Evolutionary conservation across 2,329 filamentous ascomycete genomes (phyloP), one percentile per base, ranked within the genome.

Genomic region (Cryphonectria carpinicola): DNA sequence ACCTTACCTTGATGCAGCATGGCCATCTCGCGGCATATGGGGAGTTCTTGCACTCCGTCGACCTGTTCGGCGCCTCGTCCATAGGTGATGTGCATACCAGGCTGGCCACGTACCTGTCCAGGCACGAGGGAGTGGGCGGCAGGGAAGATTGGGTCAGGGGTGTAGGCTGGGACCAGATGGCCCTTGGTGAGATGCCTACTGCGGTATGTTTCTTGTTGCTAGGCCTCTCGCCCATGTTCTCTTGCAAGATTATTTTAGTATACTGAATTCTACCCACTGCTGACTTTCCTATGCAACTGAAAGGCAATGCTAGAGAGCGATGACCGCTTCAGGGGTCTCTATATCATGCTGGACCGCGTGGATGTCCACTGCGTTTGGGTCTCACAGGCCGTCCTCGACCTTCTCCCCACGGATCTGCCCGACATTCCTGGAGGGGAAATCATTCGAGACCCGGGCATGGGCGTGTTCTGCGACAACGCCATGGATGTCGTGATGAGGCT

Each of bases 391-490:
- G 87, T 93, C 1, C 83, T 93, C 2, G 80, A 85, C 64, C 82
- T 92, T 1, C 84, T 93, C 7, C 86, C 89, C 0, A 75, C 80
- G 1, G 81, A 86, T 11, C 73, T 86, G 37, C 81, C 84, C 1
- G 84, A 87, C 69, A 77, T 90, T 1, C 88, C 89, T 1, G 90
- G 90, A 14, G 91, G 91, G 1, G 89, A 92, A 71, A 85, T 92
- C 14, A 78, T 90, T 19, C 83, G 85, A 41, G 80, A 87, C 4
- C 65, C 90, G 0, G 89, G 89, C 0, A 83, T 86, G 75, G 90
- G 91, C 58, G 90, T 93, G 13, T 92, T 93, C 74, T 93, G 91
- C 76, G 90, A 93, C 78, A 92, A 92, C 76, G 90, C 90, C 35
- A 92, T 92, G 86, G 88, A 90, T 60, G 78, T 90, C 66, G 84